Evolutionary conservation across 192 early-diverging fungal species (phyloP).

Genomic region (Mortierella alpina): DNA sequence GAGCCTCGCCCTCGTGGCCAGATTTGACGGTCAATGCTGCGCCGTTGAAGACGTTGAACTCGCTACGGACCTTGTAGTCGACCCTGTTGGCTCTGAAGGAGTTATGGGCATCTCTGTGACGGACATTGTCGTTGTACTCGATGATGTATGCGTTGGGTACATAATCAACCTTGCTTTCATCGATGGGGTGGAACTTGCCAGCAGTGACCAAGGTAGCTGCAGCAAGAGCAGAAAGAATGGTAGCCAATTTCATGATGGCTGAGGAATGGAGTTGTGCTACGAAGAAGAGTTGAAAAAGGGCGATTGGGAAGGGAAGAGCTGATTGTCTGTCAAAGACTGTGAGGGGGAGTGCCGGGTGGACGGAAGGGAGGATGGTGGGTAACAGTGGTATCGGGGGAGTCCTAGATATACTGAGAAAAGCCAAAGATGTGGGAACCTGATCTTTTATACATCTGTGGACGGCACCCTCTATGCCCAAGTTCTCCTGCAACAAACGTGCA

Average conservation of each 20-base stretch:
- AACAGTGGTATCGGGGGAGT: constrained; percentile 2
- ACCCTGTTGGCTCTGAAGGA: constrained; percentile 6
- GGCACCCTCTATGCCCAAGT: not conserved
- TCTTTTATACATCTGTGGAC: constrained; percentile 11
- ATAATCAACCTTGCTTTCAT: not conserved
- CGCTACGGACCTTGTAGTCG: constrained; percentile 24
- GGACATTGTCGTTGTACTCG: constrained; percentile 5
- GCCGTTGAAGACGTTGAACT: constrained; percentile 16
- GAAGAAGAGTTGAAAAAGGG: constrained; percentile 7
- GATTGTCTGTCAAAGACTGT: constrained; percentile 23
- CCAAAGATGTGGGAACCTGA: constrained; percentile 10
- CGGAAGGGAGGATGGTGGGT: constrained; percentile 17
- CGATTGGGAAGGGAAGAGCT: not conserved
- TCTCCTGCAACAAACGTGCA: constrained; percentile 13
- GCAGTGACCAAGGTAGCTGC: constrained; percentile 12
- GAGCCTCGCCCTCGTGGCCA: constrained; percentile 8
- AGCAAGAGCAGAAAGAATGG: constrained; percentile 11
- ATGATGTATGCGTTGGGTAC: constrained; percentile 18
- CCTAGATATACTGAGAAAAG: not conserved
- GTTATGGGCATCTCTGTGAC: not conserved
- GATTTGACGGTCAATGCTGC: constrained; percentile 15
- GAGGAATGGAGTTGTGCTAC: not conserved
- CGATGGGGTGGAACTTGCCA: constrained; percentile 15
- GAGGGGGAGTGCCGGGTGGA: constrained; percentile 11
- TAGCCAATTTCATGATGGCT: constrained; percentile 12